These are phyloP conservation scores for Paramyrothecium roridum DNA, from an alignment of 2,329 filamentous ascomycete genomes.

Conservation along the genomic window DNA sequence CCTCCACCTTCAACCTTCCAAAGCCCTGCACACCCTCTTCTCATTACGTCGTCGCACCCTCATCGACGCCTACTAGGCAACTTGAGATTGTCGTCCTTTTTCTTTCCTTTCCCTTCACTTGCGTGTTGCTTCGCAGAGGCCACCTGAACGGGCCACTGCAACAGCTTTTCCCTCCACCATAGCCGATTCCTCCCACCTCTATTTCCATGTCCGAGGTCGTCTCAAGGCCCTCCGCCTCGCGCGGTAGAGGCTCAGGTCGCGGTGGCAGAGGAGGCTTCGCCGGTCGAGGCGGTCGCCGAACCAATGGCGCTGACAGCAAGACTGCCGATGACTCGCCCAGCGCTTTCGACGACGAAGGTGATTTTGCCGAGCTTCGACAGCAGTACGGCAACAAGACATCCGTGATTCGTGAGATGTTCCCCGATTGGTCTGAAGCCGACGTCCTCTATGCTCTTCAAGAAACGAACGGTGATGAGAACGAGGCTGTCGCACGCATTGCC, in stretches of 20 bases:
- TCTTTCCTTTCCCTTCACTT: conserved; percentile 21
- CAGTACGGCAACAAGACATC: conserved; percentile 76
- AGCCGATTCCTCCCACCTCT: conserved; percentile 35
- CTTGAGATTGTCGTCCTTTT: conserved; percentile 23
- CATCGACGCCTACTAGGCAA: conserved; percentile 22
- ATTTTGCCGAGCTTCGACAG: conserved; percentile 89
- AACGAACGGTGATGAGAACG: conserved; percentile 73
- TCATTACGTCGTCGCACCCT: conserved; percentile 22
- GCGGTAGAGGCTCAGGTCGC: conserved; percentile 86
- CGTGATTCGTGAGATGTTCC: conserved; percentile 88
- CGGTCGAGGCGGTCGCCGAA: conserved; percentile 68
- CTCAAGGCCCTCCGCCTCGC: conserved; percentile 75
- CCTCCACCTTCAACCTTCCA: conserved; percentile 14
- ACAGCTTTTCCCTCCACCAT: conserved; percentile 19
- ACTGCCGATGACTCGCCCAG: conserved; percentile 53
- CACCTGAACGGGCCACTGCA: conserved; percentile 30
- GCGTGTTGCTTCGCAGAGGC: conserved; percentile 33
- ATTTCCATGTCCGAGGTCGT: conserved; percentile 89
- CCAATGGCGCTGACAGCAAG: conserved; percentile 63
- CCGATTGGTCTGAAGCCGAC: conserved; percentile 93
- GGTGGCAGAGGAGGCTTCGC: conserved; percentile 78
- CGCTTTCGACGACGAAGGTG: conserved; percentile 76
- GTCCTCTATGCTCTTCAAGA: conserved; percentile 91
- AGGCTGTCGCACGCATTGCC: conserved; percentile 74
- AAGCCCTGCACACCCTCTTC: conserved; percentile 16